Percentiles rank a stretch among this genome's conserved stretches.
These are phyloP conservation scores for Nicotiana rustica DNA, from an alignment of 305 asterid species.

Conservation along the genomic window DNA sequence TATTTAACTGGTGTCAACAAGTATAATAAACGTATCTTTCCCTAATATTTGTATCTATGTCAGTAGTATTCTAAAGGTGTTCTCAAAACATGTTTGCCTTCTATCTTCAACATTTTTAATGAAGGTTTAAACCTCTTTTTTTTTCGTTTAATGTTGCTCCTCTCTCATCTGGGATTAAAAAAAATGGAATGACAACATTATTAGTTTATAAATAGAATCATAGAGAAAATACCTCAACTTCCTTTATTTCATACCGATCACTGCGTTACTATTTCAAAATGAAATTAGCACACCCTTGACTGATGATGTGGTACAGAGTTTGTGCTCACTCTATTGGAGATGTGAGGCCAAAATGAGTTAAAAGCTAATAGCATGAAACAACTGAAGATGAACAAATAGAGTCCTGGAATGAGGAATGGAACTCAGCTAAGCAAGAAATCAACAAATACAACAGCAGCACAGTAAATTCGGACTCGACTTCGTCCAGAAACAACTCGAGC, in stretches of 20 bases:
- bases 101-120: neutral
- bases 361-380: too few relatives aligned
- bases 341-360: too few relatives aligned
- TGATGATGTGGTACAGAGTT: too few relatives aligned
- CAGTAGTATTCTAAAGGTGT: neutral
- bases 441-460: too few relatives aligned
- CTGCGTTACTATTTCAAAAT: conserved; percentile 37
- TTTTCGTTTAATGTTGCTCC: neutral
- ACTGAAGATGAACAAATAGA: too few relatives aligned
- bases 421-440: too few relatives aligned
- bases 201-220: neutral
- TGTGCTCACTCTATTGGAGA: too few relatives aligned
- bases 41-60: neutral
- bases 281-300: too few relatives aligned
- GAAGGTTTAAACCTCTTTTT: neutral
- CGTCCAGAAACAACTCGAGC: too few relatives aligned
- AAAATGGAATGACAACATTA: neutral
- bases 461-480: too few relatives aligned
- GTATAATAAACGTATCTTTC: neutral
- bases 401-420: too few relatives aligned
- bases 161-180: neutral
- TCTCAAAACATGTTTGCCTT: neutral
- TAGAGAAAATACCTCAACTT: conserved; percentile 67
- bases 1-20: neutral
- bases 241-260: conserved; percentile 73